Evolutionary conservation across 1,284 basidiomycete genomes (phyloP).

Genomic region (Malassezia brasiliensis): DNA sequence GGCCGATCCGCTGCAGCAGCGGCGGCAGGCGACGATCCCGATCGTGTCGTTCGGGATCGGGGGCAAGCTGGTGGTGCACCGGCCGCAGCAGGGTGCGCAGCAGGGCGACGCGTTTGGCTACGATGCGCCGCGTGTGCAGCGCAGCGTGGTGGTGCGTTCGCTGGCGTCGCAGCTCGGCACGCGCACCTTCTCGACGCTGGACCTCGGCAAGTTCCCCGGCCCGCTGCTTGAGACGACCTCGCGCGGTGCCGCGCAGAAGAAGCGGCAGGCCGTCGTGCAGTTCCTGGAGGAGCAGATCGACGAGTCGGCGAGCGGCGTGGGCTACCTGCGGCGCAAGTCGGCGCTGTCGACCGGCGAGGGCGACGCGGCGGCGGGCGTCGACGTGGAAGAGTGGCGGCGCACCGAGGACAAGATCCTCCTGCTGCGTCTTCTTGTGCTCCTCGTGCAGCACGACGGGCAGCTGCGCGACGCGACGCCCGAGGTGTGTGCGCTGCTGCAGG

Average conservation of each 20-base stretch:
- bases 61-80: conserved; percentile 40
- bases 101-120: conserved; percentile 15
- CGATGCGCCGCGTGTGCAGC: conserved; percentile 13
- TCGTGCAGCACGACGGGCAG: conserved; percentile 42
- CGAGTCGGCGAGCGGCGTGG: conserved; percentile 34
- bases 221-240: conserved; percentile 34
- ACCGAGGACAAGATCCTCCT: conserved; percentile 40
- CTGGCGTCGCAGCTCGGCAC: conserved; percentile 28
- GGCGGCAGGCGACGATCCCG: conserved; percentile 29
- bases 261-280: conserved; percentile 34
- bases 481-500: conserved; percentile 3
- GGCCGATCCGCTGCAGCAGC: conserved; percentile 30
- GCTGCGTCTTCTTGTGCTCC: conserved; percentile 30
- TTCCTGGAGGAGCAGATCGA: conserved; percentile 35
- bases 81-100: conserved; percentile 16
- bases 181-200: conserved; percentile 30
- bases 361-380: conserved; percentile 7
- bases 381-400: conserved; percentile 27
- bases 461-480: conserved; percentile 12
- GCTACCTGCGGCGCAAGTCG: conserved; percentile 30
- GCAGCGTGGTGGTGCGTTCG: conserved; percentile 22
- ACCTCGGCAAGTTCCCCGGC: conserved; percentile 36
- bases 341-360: neutral
- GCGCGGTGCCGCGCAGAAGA: conserved; percentile 26
- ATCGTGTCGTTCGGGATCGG: conserved; percentile 40